These are phyloP conservation scores for Pholiota microspora DNA, from an alignment of 768 basidiomycete species.

Conservation along the genomic window DNA sequence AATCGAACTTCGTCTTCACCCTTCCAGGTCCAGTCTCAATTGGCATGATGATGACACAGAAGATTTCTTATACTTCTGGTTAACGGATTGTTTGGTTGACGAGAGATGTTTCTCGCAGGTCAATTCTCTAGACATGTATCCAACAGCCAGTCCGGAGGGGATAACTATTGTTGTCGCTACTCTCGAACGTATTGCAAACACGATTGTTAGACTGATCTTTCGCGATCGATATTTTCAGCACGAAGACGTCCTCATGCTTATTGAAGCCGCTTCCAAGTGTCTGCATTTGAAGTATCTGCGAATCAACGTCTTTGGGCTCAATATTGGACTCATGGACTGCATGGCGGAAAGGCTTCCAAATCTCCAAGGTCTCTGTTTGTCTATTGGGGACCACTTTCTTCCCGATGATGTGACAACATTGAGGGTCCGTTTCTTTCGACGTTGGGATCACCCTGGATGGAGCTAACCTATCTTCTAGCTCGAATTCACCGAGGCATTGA, in stretches of 20 bases:
- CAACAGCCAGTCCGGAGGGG: neutral
- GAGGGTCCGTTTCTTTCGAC: neutral
- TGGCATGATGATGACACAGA: constrained; percentile 20
- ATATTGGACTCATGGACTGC: neutral
- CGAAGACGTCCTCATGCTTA: neutral
- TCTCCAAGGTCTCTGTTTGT: neutral
- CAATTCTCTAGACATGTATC: neutral
- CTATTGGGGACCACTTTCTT: neutral
- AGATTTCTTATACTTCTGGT: neutral
- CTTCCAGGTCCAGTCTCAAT: constrained; percentile 26
- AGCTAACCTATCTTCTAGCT: neutral
- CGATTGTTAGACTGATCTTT: neutral
- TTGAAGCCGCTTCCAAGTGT: neutral
- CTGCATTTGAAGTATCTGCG: neutral
- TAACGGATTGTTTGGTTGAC: neutral
- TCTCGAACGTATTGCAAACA: neutral
- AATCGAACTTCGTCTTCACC: constrained; percentile 38
- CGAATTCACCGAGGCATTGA: neutral
- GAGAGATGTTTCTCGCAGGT: neutral
- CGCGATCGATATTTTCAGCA: neutral
- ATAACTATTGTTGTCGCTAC: neutral
- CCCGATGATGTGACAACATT: neutral
- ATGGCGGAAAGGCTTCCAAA: neutral
- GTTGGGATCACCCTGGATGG: neutral
- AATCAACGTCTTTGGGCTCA: neutral